These are phyloP conservation scores for Golubevia sp. DNA, from an alignment of 1,284 basidiomycete genomes.

Conservation along the genomic window DNA sequence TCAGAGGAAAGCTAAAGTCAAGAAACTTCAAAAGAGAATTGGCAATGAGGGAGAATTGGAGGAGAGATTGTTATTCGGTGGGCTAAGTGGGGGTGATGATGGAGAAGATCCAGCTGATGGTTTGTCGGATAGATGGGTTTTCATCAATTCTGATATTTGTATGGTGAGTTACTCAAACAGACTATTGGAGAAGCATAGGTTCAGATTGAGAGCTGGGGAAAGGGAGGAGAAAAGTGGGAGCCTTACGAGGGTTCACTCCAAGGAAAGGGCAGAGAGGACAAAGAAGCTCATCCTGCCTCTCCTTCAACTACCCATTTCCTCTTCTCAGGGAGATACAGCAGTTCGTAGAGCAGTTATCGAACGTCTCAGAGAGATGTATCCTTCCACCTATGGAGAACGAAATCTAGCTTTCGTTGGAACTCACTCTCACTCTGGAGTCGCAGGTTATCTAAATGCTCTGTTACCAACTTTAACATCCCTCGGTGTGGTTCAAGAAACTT, in stretches of 20 bases:
- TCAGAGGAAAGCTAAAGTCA: not conserved
- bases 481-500: constrained; percentile 70
- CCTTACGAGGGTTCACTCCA: too few species aligned
- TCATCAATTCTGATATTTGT: constrained; percentile 73
- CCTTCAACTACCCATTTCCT: constrained; percentile 64
- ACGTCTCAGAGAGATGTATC: constrained; percentile 67
- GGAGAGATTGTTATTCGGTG: too few species aligned
- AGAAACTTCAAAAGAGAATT: too few species aligned
- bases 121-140: constrained; percentile 69
- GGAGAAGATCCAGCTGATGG: constrained; percentile 63
- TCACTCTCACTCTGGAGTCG: constrained; percentile 77
- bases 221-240: too few species aligned
- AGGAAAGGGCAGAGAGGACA: too few species aligned
- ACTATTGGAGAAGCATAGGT: not conserved
- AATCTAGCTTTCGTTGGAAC: constrained; percentile 79
- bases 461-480: constrained; percentile 76
- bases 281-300: not conserved
- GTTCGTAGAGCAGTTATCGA: constrained; percentile 73
- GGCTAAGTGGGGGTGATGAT: constrained; percentile 56
- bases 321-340: constrained; percentile 79
- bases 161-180: constrained; percentile 13
- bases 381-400: constrained; percentile 71
- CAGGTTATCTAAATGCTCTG: constrained; percentile 74
- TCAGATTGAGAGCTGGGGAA: not conserved
- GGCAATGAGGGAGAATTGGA: too few species aligned